Percentiles rank a stretch among this genome's conserved stretches.
These are phyloP conservation scores for Epithele typhae DNA, from an alignment of 768 basidiomycete genomes.

Conservation along the genomic window DNA sequence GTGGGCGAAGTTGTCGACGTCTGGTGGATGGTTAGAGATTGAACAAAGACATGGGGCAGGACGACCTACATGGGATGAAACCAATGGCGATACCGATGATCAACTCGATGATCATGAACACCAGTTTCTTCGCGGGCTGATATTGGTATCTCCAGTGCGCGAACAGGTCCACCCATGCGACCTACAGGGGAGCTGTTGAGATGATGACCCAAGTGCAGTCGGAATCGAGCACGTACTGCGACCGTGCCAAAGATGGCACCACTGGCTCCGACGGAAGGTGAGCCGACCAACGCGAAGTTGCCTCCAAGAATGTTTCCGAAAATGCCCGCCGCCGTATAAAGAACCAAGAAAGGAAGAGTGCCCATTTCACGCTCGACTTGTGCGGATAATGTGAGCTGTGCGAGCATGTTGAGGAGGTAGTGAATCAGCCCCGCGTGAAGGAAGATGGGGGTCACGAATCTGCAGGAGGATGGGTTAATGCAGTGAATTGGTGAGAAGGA, in stretches of 20 bases:
- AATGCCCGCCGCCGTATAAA: constrained; percentile 88
- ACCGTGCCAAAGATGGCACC: constrained; percentile 91
- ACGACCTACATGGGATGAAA: constrained; percentile 67
- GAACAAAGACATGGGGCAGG: neutral
- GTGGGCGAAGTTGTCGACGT: constrained; percentile 92
- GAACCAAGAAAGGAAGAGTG: constrained; percentile 74
- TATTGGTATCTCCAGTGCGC: constrained; percentile 92
- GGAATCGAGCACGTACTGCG: constrained; percentile 44
- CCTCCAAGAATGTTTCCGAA: constrained; percentile 92
- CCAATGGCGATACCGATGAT: constrained; percentile 81
- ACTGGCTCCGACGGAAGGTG: constrained; percentile 87
- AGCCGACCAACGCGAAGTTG: constrained; percentile 86
- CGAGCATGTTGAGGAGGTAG: constrained; percentile 84
- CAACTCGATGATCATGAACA: constrained; percentile 85
- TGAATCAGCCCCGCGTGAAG: constrained; percentile 97
- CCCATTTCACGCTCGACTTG: constrained; percentile 94
- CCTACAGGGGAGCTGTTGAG: constrained; percentile 31
- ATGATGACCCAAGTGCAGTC: neutral
- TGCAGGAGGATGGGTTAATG: neutral
- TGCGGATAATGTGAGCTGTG: constrained; percentile 74
- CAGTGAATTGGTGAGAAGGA: neutral
- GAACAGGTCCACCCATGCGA: constrained; percentile 84
- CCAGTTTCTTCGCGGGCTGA: constrained; percentile 75
- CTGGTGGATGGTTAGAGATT: constrained; percentile 39
- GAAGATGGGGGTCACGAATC: constrained; percentile 84